Evolutionary conservation across 179 eudicot genomes (phyloP).

Genomic region (Carnegiea gigantea): DNA sequence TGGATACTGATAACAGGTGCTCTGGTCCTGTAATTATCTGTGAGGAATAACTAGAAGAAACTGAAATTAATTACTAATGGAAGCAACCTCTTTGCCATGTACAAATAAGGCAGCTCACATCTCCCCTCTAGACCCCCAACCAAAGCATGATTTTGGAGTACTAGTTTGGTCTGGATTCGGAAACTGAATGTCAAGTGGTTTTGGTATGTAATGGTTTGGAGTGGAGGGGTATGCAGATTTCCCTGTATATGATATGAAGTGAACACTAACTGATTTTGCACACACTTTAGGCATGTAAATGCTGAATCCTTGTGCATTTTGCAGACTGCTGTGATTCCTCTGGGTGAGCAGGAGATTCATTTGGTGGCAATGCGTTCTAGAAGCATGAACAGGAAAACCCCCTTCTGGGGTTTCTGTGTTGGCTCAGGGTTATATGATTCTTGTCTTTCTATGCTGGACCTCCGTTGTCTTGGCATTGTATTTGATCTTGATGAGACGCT

Average conservation of each 20-base stretch:
- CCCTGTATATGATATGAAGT: neutral
- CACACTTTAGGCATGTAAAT: neutral
- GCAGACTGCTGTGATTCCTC: conserved; percentile 83
- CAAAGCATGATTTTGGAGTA: neutral
- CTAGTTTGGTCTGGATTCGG: neutral
- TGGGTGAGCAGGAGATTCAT: conserved; percentile 78
- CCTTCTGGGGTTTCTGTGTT: conserved; percentile 86
- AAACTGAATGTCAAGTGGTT: neutral
- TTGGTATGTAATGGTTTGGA: neutral
- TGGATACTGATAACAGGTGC: neutral
- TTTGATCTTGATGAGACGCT: conserved; percentile 97
- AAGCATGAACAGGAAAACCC: conserved; percentile 40
- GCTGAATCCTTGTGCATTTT: conserved; percentile 11
- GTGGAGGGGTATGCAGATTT: no score
- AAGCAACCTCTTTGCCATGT: neutral
- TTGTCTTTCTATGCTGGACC: conserved; percentile 88
- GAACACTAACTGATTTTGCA: neutral
- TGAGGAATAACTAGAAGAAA: neutral
- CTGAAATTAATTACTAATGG: neutral
- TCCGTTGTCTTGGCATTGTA: conserved; percentile 96
- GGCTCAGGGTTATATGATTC: conserved; percentile 64
- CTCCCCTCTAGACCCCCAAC: neutral
- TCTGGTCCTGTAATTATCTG: neutral
- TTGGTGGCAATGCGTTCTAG: conserved; percentile 91
- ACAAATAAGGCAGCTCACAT: neutral